Percentiles rank a stretch among this genome's conserved stretches.
Evolutionary conservation across 2,329 filamentous ascomycete genomes (phyloP).

Genomic region (Penicillium sp.): DNA sequence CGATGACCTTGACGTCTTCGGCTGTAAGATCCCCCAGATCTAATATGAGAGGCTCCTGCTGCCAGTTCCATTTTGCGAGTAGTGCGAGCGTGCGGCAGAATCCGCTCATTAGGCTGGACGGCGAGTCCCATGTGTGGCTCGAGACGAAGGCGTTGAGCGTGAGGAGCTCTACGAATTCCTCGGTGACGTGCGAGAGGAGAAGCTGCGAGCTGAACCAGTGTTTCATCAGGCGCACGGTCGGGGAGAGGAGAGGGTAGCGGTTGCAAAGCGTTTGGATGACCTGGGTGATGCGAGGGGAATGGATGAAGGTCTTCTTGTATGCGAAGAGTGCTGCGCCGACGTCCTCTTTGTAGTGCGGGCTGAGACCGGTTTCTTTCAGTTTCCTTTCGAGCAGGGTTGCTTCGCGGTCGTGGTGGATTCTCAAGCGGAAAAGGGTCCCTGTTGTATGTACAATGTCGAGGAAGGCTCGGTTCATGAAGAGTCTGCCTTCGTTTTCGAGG

Average conservation of each 20-base stretch:
- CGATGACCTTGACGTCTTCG: slow-evolving; percentile 59
- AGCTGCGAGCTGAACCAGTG: slow-evolving; percentile 86
- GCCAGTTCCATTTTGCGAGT: slow-evolving; percentile 89
- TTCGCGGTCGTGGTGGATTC: slow-evolving; percentile 86
- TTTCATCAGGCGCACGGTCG: slow-evolving; percentile 79
- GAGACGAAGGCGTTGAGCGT: slow-evolving; percentile 73
- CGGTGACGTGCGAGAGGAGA: slow-evolving; percentile 68
- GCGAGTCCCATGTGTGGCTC: slow-evolving; percentile 74
- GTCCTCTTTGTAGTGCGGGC: slow-evolving; percentile 63
- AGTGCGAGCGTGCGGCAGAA: slow-evolving; percentile 78
- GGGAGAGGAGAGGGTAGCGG: slow-evolving; percentile 72
- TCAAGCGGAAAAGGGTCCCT: slow-evolving; percentile 73
- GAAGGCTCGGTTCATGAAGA: slow-evolving; percentile 72
- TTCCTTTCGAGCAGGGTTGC: slow-evolving; percentile 74
- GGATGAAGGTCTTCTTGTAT: slow-evolving; percentile 68
- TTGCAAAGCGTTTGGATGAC: slow-evolving; percentile 76
- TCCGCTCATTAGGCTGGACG: slow-evolving; percentile 72
- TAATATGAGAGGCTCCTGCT: slow-evolving; percentile 72
- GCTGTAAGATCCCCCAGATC: slow-evolving; percentile 64
- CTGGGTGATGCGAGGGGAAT: slow-evolving; percentile 74
- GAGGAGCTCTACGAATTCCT: slow-evolving; percentile 81
- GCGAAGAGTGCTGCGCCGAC: slow-evolving; percentile 65
- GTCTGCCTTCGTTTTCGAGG: slow-evolving; percentile 68
- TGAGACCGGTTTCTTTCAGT: slow-evolving; percentile 67
- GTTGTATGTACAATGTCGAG: slow-evolving; percentile 74